phyloP scores from a whole-genome alignment of 2,329 filamentous ascomycete species.

The Ciborinia camelliae region DNA sequence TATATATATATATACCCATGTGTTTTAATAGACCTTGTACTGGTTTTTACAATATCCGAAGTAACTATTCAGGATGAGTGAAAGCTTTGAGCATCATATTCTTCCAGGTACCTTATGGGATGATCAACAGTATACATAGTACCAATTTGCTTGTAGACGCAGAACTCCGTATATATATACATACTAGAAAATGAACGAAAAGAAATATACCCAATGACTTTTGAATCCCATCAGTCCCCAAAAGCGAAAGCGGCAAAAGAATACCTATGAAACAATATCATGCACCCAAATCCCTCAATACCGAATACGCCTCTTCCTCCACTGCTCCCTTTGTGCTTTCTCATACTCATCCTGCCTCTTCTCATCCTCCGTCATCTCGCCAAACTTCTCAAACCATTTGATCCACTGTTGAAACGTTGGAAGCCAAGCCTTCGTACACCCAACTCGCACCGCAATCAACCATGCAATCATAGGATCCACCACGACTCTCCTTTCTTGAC shows the following conservation, averaged over 20 bases:
- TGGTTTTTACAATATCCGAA: background rate
- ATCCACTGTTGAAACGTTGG: background rate
- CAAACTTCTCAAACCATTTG: background rate
- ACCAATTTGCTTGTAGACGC: background rate
- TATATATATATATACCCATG: background rate
- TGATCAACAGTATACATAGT: background rate
- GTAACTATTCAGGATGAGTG: background rate
- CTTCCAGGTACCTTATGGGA: background rate
- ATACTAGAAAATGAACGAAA: too few species aligned
- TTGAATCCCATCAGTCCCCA: background rate
- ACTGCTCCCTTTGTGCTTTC: background rate
- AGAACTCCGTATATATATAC: background rate
- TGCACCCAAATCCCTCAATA: background rate
- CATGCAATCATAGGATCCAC: background rate
- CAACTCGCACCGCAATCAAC: background rate
- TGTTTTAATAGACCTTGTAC: background rate
- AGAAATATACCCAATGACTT: too few species aligned
- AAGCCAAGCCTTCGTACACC: background rate
- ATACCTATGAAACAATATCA: too few species aligned
- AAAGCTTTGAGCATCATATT: background rate
- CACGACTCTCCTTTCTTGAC: background rate
- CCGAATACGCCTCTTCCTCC: background rate
- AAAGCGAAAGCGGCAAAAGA: background rate
- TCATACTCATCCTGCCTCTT: background rate
- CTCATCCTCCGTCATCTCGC: background rate